Conservation (phyloP, 1,284 basidiomycete genomes). For the Exsudoporus floridanus region DNA sequence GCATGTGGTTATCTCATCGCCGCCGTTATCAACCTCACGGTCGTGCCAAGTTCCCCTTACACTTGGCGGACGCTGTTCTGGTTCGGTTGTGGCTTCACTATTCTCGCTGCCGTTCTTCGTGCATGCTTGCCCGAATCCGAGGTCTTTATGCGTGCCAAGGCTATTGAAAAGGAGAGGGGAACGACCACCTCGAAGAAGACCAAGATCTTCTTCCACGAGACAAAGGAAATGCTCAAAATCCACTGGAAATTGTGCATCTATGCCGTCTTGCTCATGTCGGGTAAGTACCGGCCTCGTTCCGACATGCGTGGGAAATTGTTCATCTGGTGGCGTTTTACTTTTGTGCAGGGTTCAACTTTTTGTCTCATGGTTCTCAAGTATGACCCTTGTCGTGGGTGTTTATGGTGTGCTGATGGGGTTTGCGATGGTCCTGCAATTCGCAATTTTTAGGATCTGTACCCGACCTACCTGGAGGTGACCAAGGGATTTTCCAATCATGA, state of each 20-base stretch:
- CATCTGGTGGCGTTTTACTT: background rate
- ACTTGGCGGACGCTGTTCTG: constrained; percentile 71
- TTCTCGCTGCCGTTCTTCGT: constrained; percentile 74
- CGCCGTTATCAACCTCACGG: constrained; percentile 75
- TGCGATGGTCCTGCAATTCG: background rate
- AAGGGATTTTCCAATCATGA: constrained; percentile 59
- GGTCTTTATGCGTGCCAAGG: constrained; percentile 68
- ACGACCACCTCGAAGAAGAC: constrained; percentile 55
- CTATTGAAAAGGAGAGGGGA: constrained; percentile 43
- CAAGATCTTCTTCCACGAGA: constrained; percentile 72
- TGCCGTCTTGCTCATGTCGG: constrained; percentile 75
- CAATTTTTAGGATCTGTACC: constrained; percentile 61
- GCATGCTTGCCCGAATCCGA: constrained; percentile 78
- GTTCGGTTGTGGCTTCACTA: constrained; percentile 69
- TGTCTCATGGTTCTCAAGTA: constrained; percentile 81
- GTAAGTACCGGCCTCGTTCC: constrained; percentile 42
- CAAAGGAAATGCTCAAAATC: constrained; percentile 70
- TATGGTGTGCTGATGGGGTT: background rate
- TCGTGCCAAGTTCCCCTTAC: constrained; percentile 53
- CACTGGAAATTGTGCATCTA: constrained; percentile 91
- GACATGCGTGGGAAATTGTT: constrained; percentile 1
- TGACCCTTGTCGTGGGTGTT: background rate
- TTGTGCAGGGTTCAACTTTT: constrained; percentile 81
- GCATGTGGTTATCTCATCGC: constrained; percentile 63
- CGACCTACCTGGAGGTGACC: constrained; percentile 69